Evolutionary conservation across 495 filamentous ascomycete genomes (phyloP), one percentile per base, ranked within the genome.

Genomic region (Articulospora tetracladia): DNA sequence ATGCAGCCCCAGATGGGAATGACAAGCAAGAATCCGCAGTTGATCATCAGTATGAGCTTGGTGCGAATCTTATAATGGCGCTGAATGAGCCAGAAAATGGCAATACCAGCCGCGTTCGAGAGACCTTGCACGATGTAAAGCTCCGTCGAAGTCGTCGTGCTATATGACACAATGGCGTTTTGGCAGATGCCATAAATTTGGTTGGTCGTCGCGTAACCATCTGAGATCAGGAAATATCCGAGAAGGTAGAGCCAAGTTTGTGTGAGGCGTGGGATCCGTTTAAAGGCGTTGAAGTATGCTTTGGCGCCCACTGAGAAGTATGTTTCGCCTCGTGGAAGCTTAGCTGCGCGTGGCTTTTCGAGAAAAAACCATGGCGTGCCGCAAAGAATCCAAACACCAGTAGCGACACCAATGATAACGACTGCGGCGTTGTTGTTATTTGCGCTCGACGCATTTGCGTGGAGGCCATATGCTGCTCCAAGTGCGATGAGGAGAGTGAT

Each of bases 1-100:
- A 86, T 81, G 82, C 86, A 86, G 51, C 84, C 84, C 84, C 84
- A 87, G 62, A 86, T 82, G 2, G 86, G 77, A 4, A 86, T 60
- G 26, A 86, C 75, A 58, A 86, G 86, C 15, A 70, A 71, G 23
- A 83, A 63, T 34, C 80, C 79, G 13, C 73, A 65, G 65, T 84
- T 85, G 72, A 87, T 85, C 83, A 87, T 48, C 30, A 34, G 15
- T 6, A 34, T 34, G 22, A 23, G 15, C 22, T 48, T 48, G 7
- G 44, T 48, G 6, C 17, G 22, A 8, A 48, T 19, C 22, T 23
- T 48, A n/a, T 48, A 48, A 6, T 23, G 7, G 15, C 49, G 11
- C 64, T 88, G 85, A 6, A 80, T 68, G 39, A 63, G 75, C 83
- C 83, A 87, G 67, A 86, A 86, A 48, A 69, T 59, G 60, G 79